These are phyloP conservation scores for Pseudogymnoascus sp. DNA, from an alignment of 2,329 filamentous ascomycete genomes.

Conservation along the genomic window DNA sequence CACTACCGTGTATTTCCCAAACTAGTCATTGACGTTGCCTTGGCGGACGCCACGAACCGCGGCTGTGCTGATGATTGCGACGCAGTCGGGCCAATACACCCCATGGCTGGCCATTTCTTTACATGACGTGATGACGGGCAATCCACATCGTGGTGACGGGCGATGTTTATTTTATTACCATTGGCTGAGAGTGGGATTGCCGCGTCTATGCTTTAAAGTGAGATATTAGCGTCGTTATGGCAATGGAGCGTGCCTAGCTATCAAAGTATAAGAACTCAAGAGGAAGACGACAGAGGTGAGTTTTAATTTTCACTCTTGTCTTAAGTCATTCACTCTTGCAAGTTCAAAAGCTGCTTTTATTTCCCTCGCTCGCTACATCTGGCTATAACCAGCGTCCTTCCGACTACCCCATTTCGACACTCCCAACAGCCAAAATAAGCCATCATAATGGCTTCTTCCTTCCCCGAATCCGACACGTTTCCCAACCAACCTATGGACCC, in stretches of 20 bases:
- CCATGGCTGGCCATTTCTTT: not conserved
- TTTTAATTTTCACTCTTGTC: not conserved
- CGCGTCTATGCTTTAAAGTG: not conserved
- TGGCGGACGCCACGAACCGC: not conserved
- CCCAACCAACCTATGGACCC: not conserved
- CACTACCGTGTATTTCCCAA: constrained; percentile 4
- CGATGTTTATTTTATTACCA: not conserved
- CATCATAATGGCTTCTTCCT: not conserved
- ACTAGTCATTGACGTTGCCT: not conserved
- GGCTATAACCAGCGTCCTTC: not conserved
- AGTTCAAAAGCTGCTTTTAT: not conserved
- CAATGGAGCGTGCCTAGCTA: not conserved
- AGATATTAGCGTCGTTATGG: not conserved
- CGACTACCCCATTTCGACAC: not conserved
- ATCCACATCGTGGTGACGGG: not conserved
- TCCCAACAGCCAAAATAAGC: not conserved
- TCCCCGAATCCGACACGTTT: not conserved
- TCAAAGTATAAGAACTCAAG: not conserved
- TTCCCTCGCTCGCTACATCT: not conserved
- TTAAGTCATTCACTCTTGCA: not conserved
- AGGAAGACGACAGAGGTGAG: not conserved
- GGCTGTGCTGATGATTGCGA: not conserved
- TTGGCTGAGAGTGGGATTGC: not conserved
- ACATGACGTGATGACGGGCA: not conserved
- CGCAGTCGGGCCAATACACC: not conserved